Evolutionary conservation across 108 stramenopile genomes (phyloP), one percentile per base, ranked within the genome.

Genomic region (Chaetoceros muelleri): DNA sequence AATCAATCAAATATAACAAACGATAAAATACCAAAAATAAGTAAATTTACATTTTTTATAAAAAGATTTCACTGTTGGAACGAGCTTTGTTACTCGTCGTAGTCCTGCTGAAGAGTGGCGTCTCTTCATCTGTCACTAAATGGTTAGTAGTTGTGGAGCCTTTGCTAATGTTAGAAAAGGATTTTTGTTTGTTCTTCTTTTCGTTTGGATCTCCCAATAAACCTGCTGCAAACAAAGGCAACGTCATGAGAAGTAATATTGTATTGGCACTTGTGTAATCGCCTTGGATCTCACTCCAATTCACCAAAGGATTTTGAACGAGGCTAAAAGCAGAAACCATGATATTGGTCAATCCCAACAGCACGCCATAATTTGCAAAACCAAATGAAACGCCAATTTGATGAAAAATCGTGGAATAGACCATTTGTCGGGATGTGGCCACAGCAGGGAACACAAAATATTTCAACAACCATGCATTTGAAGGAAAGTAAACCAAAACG

Each of bases 351-450:
- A 17, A 44, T 17, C 17, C 10, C 5, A 69, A 28, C 18, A 69
- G 28, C 23, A 62, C 52, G 1, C 68, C 65, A 45, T 67, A 72
- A 73, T 54, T 56, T 29, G 7, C 57, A 76, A 65, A 75, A 52
- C 55, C 57, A 47, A 51, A 53, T 45, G 28, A 50, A 44, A 24
- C 24, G 8, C 64, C 69, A 34, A 45, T 57, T 57, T 60, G 54
- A 50, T 57, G 73, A 30, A 62, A 64, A 2, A 73, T 46, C 19
- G 65, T 62, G 26, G 40, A 53, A 44, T 66, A 66, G 2, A 78
- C 72, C 53, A 74, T 62, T 53, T 78, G 68, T 46, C 57, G 72
- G 18, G 74, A 78, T 45, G 65, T 63, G 1, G 75, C 75, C n/a
- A 48, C 53, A 30, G 59, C 51, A 25, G 71, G 44, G 40, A 52